These are phyloP conservation scores for Citrus hindsii DNA, from an alignment of 345 rosid species.

Conservation along the genomic window DNA sequence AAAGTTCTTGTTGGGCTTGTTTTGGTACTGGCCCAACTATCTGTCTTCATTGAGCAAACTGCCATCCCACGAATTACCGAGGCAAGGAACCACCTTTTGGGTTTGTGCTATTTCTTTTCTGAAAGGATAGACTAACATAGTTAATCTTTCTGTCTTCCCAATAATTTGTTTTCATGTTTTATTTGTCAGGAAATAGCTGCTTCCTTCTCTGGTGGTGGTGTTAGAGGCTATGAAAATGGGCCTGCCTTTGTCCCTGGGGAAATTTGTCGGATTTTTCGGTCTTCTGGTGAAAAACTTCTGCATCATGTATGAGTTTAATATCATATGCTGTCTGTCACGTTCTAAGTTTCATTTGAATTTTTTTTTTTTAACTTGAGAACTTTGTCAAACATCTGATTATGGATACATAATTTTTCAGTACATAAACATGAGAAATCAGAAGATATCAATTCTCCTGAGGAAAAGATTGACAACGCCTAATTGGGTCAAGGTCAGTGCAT, in stretches of 20 bases:
- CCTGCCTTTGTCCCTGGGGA: slow-evolving; percentile 92
- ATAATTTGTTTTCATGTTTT: slow-evolving; percentile 19
- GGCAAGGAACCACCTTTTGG: slow-evolving; percentile 44
- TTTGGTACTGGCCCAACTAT: slow-evolving; percentile 84
- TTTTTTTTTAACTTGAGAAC: background rate
- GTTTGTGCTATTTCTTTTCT: slow-evolving; percentile 5
- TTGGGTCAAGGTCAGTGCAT: slow-evolving; percentile 82
- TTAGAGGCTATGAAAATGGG: slow-evolving; percentile 55
- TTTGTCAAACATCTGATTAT: slow-evolving; percentile 14
- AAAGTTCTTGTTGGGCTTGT: slow-evolving; percentile 68
- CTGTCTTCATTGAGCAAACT: slow-evolving; percentile 80
- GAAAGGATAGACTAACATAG: background rate
- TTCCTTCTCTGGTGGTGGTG: slow-evolving; percentile 79
- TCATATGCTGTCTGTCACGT: background rate
- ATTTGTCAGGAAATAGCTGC: slow-evolving; percentile 73
- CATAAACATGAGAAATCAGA: slow-evolving; percentile 72
- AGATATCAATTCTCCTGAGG: slow-evolving; percentile 77
- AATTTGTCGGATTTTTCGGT: slow-evolving; percentile 70
- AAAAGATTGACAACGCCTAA: slow-evolving; percentile 95
- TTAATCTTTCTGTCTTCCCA: slow-evolving; percentile 1
- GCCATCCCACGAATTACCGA: slow-evolving; percentile 84
- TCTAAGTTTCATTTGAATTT: background rate
- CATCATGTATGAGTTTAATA: slow-evolving; percentile 54
- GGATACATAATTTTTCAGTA: slow-evolving; percentile 45
- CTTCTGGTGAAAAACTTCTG: slow-evolving; percentile 81